Percentiles rank a stretch among this genome's conserved stretches.
phyloP scores from a whole-genome alignment of 805 yeast species.

The Zygosaccharomyces pseudorouxii region DNA sequence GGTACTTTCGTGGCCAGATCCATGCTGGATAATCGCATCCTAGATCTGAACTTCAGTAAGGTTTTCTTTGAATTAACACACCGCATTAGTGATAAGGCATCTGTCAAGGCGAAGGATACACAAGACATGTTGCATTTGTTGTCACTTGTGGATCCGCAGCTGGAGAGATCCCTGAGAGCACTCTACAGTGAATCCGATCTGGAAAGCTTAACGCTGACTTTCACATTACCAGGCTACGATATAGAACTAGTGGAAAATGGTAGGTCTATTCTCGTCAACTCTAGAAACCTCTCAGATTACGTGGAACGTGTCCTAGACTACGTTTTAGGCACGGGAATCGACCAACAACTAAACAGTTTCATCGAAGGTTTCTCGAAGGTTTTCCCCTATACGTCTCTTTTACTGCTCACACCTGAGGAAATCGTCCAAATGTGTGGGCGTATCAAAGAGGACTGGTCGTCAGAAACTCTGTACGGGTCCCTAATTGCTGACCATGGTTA shows the following conservation, averaged over 20 bases:
- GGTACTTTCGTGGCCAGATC: constrained; percentile 88
- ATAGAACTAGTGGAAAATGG: constrained; percentile 60
- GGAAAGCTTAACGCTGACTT: constrained; percentile 55
- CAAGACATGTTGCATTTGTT: constrained; percentile 37
- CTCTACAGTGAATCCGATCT: constrained; percentile 34
- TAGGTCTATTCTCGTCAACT: constrained; percentile 42
- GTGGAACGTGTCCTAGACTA: constrained; percentile 52
- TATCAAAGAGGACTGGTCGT: constrained; percentile 83
- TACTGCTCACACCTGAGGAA: constrained; percentile 71
- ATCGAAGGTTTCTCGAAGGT: constrained; percentile 76
- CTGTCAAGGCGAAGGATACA: constrained; percentile 8
- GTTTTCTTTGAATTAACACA: constrained; percentile 62
- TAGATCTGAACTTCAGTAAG: constrained; percentile 75
- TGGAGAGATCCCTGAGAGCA: constrained; percentile 55
- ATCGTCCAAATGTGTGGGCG: constrained; percentile 68
- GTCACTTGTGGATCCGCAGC: constrained; percentile 48
- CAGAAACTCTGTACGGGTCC: constrained; percentile 51
- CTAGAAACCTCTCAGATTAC: constrained; percentile 54
- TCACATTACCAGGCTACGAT: constrained; percentile 71
- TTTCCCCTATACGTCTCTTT: constrained; percentile 69
- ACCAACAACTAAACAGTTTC: constrained; percentile 61
- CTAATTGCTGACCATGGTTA: constrained; percentile 91
- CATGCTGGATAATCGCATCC: constrained; percentile 76
- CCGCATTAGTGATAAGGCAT: constrained; percentile 10
- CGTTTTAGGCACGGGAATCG: constrained; percentile 59